Conservation (phyloP, 192 early-diverging fungal genomes). For the Backusella liffmaniae region DNA sequence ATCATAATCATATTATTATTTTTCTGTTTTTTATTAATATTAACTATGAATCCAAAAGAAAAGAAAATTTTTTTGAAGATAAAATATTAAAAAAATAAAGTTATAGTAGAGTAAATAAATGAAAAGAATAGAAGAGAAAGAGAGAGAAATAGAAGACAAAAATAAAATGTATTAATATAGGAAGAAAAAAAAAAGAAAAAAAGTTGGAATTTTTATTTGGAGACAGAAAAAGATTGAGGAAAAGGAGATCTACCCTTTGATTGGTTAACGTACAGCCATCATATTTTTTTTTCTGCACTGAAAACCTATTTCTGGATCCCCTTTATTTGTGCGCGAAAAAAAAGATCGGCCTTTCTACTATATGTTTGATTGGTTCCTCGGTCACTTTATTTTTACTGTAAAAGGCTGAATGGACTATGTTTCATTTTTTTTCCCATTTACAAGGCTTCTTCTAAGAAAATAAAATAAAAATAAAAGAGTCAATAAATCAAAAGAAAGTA, state of each 20-base stretch:
- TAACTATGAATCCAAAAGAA: neutral
- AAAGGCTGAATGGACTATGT: conserved; percentile 6
- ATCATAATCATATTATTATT: conserved; percentile 23
- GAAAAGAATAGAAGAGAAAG: neutral
- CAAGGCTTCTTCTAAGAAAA: neutral
- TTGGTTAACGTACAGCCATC: neutral
- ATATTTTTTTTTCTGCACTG: neutral
- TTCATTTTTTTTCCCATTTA: conserved; percentile 7
- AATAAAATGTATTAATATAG: conserved; percentile 1
- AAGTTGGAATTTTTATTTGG: neutral
- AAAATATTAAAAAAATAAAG: neutral
- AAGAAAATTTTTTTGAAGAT: neutral
- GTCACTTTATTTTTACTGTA: neutral
- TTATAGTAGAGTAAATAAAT: neutral
- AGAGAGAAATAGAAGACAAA: neutral
- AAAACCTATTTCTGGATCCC: neutral
- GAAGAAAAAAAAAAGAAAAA: conserved; percentile 6
- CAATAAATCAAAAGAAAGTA: no score
- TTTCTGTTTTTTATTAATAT: conserved; percentile 7
- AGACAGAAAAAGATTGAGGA: neutral
- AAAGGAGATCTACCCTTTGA: neutral
- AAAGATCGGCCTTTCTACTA: conserved; percentile 20
- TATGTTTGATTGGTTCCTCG: conserved; percentile 13
- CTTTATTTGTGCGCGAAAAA: neutral
- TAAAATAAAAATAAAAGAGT: no score